Evolutionary conservation across 768 basidiomycete genomes (phyloP).

Genomic region (Pleurotus djamor): DNA sequence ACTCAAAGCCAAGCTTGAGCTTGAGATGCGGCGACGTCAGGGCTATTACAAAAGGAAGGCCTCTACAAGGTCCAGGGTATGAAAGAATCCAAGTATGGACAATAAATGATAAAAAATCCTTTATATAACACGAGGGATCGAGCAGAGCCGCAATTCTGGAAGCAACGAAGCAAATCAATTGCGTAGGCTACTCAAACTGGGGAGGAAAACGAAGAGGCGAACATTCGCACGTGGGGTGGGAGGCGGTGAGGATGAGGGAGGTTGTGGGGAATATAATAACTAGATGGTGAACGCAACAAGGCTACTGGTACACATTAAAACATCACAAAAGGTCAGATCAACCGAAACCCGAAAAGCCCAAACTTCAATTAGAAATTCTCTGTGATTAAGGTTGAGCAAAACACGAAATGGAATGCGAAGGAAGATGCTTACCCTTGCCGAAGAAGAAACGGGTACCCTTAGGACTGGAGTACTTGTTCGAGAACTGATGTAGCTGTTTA

Average conservation of each 20-base stretch:
- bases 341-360: not conserved
- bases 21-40: too few species aligned
- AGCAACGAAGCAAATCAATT: not conserved
- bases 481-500: slow-evolving; percentile 69
- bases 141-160: too few species aligned
- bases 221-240: not conserved
- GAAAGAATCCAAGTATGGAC: not conserved
- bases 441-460: slow-evolving; percentile 86
- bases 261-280: not conserved
- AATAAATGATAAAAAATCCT: too few species aligned
- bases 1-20: too few species aligned
- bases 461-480: slow-evolving; percentile 82
- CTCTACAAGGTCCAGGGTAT: not conserved
- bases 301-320: not conserved
- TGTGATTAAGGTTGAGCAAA: not conserved
- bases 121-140: too few species aligned
- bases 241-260: not conserved
- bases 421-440: slow-evolving; percentile 68
- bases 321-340: not conserved
- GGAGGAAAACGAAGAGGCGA: not conserved
- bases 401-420: not conserved
- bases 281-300: not conserved
- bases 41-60: too few species aligned
- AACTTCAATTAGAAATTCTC: not conserved
- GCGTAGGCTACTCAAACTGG: not conserved